Evolutionary conservation across 148 eudicot species (phyloP).

Genomic region (Diospyros kaki): DNA sequence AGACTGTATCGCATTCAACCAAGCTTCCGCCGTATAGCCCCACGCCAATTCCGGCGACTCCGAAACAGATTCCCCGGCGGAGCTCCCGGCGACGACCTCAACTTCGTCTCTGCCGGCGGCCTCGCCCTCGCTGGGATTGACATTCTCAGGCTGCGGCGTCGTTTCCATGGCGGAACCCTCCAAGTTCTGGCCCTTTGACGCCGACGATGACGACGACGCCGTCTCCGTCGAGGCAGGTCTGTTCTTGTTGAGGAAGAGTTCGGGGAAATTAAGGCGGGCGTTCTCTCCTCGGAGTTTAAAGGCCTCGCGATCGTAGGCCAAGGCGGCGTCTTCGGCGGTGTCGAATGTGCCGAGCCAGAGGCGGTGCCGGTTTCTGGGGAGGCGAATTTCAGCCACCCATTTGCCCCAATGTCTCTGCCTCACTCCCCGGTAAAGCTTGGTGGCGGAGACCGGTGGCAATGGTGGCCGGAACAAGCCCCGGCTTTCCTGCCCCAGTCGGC

Average conservation of each 20-base stretch:
- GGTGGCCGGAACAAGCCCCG: conserved; percentile 29
- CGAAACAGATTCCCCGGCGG: conserved; percentile 19
- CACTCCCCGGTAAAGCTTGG: conserved; percentile 73
- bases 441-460: conserved; percentile 29
- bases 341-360: conserved; percentile 88
- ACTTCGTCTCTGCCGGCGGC: conserved; percentile 15
- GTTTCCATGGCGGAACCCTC: not conserved
- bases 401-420: conserved; percentile 90
- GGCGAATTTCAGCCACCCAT: conserved; percentile 92
- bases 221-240: conserved; percentile 7
- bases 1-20: conserved; percentile 67
- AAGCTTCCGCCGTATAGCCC: conserved; percentile 71
- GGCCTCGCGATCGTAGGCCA: conserved; percentile 83
- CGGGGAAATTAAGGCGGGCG: conserved; percentile 73
- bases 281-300: conserved; percentile 65
- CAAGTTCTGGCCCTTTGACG: not conserved
- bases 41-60: conserved; percentile 47
- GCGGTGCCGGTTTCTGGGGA: conserved; percentile 60
- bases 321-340: conserved; percentile 75
- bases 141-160: not conserved
- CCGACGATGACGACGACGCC: conserved; percentile 16
- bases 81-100: conserved; percentile 18
- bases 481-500: conserved; percentile 24
- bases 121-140: conserved; percentile 17
- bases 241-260: conserved; percentile 44